These are phyloP conservation scores for Anacardium occidentale DNA, from an alignment of 345 rosid genomes.

Conservation along the genomic window DNA sequence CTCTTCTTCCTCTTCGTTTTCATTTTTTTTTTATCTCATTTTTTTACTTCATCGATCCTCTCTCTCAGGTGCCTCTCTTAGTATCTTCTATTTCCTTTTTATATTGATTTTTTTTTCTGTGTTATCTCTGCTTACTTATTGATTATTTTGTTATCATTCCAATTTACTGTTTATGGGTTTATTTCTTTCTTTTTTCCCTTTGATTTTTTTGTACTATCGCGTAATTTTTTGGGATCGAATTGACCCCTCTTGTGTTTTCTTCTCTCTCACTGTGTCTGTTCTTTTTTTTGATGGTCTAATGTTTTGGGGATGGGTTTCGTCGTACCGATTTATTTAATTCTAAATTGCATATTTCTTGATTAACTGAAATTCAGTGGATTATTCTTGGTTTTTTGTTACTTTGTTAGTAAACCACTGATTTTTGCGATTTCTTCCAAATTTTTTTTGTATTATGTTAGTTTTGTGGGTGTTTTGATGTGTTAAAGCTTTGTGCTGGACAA, in stretches of 20 bases:
- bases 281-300: neutral
- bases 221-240: conserved; percentile 17
- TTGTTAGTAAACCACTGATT: neutral
- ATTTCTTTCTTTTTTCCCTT: neutral
- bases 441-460: conserved; percentile 3
- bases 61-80: conserved; percentile 23
- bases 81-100: neutral
- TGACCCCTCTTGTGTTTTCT: conserved; percentile 23
- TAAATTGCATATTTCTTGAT: neutral
- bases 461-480: conserved; percentile 17
- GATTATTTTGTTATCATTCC: neutral
- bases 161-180: conserved; percentile 12
- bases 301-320: conserved; percentile 11
- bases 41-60: conserved; percentile 16
- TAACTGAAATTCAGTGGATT: conserved; percentile 7
- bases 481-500: conserved; percentile 4
- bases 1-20: neutral
- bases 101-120: neutral
- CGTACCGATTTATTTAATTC: conserved; percentile 10
- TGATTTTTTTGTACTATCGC: neutral
- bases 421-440: conserved; percentile 10
- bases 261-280: neutral
- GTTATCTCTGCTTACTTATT: neutral
- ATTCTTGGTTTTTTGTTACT: neutral
- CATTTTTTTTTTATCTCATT: neutral